Evolutionary conservation across 1,284 basidiomycete species (phyloP).

Genomic region (Leccinum cinnamomeum): DNA sequence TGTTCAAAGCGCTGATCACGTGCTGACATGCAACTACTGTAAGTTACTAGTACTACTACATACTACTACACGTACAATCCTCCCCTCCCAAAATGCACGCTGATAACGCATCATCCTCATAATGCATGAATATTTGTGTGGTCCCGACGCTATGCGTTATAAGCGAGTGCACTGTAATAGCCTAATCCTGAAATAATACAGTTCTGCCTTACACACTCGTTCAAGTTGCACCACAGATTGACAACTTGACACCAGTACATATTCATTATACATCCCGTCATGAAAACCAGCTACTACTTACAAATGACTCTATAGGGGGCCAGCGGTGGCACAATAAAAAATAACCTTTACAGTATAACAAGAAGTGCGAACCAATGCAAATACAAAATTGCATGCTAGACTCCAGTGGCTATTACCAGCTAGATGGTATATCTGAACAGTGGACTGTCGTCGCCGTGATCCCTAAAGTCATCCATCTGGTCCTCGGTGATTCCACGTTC

Average conservation of each 20-base stretch:
- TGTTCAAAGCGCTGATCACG: slow-evolving; percentile 15
- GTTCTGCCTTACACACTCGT: too few species aligned
- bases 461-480: slow-evolving; percentile 37
- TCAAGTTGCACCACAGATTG: neutral
- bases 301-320: neutral
- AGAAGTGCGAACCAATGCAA: neutral
- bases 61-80: too few species aligned
- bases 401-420: too few species aligned
- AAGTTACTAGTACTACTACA: too few species aligned
- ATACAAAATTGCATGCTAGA: neutral
- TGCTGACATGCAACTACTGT: neutral
- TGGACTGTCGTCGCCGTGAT: slow-evolving; percentile 49
- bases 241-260: neutral
- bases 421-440: slow-evolving; percentile 41
- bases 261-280: too few species aligned
- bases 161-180: too few species aligned
- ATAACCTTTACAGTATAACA: neutral
- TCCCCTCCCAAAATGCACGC: too few species aligned
- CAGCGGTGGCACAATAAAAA: neutral
- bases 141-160: too few species aligned
- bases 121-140: too few species aligned
- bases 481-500: slow-evolving; percentile 40
- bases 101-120: too few species aligned
- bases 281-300: neutral
- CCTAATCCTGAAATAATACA: too few species aligned